Conservation (phyloP, 2,329 filamentous ascomycete species). For the Dactylellina sp. region DNA sequence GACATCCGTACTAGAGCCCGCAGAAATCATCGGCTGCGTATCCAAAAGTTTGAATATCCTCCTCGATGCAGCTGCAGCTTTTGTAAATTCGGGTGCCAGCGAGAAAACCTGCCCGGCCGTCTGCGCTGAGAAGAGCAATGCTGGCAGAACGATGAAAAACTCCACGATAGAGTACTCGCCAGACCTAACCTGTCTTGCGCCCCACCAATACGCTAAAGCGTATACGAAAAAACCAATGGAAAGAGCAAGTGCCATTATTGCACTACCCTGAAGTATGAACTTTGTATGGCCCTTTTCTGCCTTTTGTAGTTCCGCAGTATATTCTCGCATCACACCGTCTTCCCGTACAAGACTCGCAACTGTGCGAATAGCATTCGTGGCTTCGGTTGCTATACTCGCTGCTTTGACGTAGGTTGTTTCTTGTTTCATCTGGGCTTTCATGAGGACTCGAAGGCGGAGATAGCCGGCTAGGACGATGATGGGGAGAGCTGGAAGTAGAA, state of each 20-base stretch:
- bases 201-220: constrained; percentile 84
- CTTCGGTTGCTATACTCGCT: constrained; percentile 75
- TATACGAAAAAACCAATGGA: constrained; percentile 76
- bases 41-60: constrained; percentile 65
- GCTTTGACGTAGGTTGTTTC: constrained; percentile 74
- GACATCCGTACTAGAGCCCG: constrained; percentile 7
- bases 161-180: constrained; percentile 75
- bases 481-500: constrained; percentile 67
- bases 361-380: constrained; percentile 75
- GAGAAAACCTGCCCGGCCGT: constrained; percentile 80
- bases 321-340: constrained; percentile 66
- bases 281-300: constrained; percentile 67
- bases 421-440: constrained; percentile 73
- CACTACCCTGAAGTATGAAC: constrained; percentile 66
- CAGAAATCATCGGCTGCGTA: constrained; percentile 60
- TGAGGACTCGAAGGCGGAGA: constrained; percentile 66
- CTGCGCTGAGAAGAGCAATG: constrained; percentile 78
- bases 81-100: constrained; percentile 79
- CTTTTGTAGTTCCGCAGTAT: constrained; percentile 62
- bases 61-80: constrained; percentile 72
- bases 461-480: constrained; percentile 67
- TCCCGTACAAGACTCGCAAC: constrained; percentile 71
- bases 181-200: constrained; percentile 75
- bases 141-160: constrained; percentile 79
- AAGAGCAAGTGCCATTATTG: constrained; percentile 68